Evolutionary conservation across 192 early-diverging fungal genomes (phyloP), one percentile per base, ranked within the genome.

Genomic region (Piromyces finnis): DNA sequence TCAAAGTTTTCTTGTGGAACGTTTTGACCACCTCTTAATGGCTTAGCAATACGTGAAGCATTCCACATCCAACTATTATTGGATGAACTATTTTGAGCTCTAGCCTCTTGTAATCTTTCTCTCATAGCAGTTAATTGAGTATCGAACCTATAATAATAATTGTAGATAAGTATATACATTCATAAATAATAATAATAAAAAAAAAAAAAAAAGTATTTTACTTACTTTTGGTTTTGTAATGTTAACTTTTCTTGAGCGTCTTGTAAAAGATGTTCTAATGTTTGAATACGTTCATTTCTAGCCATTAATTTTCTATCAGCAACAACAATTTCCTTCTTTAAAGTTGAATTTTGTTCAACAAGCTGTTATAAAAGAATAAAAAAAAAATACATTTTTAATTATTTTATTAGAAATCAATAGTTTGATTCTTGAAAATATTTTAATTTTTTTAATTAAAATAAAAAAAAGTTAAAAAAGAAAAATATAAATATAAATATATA

Each of bases 261-360:
- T 80, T 91, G 91, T 77, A 98, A 83, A 16, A 96, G 86, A 30
- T 83, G 80, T 85, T 99, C 98, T 81, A 99, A 87, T 77, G 91
- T 95, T 80, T 91, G 88, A 78, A 99, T 98, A 80, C 97, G 94
- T 85, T 98, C 96, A 81, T 95, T 97, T 37, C 97, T 90, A 2
- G 95, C 94, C 79, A 85, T 86, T 77, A 99, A 86, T 89, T 97
- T 98, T 81, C 97, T 93, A 51, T 99, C 97, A 32, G 92, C 88
- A 39, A 97, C 87, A 32, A 93, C 90, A 5, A 93, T 87, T 83
- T 98, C 94, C 88, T 98, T 98, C 90, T 99, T 99, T 77, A 98
- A 87, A 16, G 91, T 92, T 3, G 94, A 89, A 88, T 99, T 99
- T 85, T 97, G 95, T 84, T 95, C 95, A 12, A 99, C 96, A 77